Percentiles rank a stretch among this genome's conserved stretches.
These are phyloP conservation scores for Yamadazyma songkhlaensis DNA, from an alignment of 1,139 yeast genomes.

Conservation along the genomic window DNA sequence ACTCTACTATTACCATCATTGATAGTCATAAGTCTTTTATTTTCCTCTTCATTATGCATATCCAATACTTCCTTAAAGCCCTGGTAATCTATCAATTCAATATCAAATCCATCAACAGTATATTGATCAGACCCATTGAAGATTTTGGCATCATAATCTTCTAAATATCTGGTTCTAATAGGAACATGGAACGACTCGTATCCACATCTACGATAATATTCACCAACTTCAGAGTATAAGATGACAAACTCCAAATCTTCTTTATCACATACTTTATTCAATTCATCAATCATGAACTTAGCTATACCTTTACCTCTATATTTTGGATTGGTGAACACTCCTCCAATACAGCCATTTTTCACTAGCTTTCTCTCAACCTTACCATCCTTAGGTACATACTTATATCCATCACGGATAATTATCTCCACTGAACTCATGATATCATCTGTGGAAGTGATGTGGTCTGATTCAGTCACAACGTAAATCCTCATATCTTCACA, in stretches of 20 bases:
- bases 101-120: conserved; percentile 3
- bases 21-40: conserved; percentile 8
- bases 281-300: conserved; percentile 51
- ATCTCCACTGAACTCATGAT: conserved; percentile 36
- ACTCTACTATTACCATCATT: conserved; percentile 6
- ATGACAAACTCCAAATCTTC: conserved; percentile 33
- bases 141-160: not conserved
- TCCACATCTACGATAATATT: conserved; percentile 59
- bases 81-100: conserved; percentile 27
- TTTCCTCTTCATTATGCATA: conserved; percentile 20
- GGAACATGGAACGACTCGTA: conserved; percentile 52
- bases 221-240: conserved; percentile 73
- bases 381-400: conserved; percentile 17
- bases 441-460: conserved; percentile 12
- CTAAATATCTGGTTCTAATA: not conserved
- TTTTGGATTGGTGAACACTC: conserved; percentile 58
- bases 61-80: conserved; percentile 27
- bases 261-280: conserved; percentile 22
- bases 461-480: conserved; percentile 21
- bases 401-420: conserved; percentile 29
- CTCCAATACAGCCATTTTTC: conserved; percentile 56
- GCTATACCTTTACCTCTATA: conserved; percentile 69
- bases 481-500: conserved; percentile 28
- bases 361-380: conserved; percentile 22
- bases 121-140: not conserved